Evolutionary conservation across 2,329 filamentous ascomycete species (phyloP), one percentile per base, ranked within the genome.

Genomic region (Sphaerulina populicola): DNA sequence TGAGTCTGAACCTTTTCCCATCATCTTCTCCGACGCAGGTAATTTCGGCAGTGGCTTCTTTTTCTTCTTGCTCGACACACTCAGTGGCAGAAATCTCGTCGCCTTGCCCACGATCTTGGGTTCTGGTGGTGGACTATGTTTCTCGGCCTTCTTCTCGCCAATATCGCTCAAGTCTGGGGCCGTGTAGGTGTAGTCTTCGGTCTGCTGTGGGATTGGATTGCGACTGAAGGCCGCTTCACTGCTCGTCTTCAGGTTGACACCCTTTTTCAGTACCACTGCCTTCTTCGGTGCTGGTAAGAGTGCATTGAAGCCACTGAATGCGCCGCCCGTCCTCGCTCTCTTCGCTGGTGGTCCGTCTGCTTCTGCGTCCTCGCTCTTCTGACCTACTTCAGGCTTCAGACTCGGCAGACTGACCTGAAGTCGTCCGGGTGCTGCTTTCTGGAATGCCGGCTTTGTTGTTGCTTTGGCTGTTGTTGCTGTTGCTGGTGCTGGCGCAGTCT

Each of bases 31-130:
- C 7, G 43, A 14, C 18, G 33, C 41, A 15, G 53, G 42, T 38
- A 52, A 35, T 18, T 58, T 60, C 36, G 48, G 44, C 10, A 45
- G n/a, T 9, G 49, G 83, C 71, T 84, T 88, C 71, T 86, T 88
- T 56, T 78, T 79, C 29, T 82, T 77, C 56, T 85, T 88, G 55
- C 87, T 78, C 12, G 83, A 80, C 11, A 96, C 89, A 1, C 90
- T 95, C 35, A 96, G 73, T 3, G 91, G 91, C 65, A 83, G 86
- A 69, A 97, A 96, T 80, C 88, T 86, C 68, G 90, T 80, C 10
- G 88, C 81, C 60, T 90, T 93, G 15, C 86, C 86, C 2, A 83
- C 78, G 11, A 86, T 69, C 69, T 86, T 84, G 12, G 85, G 77
- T 52, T 84, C 74, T n/a, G 77, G 35, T 18, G 77, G 23, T 1